phyloP scores from a whole-genome alignment of 495 filamentous ascomycete species.

The Xylaria acuta region DNA sequence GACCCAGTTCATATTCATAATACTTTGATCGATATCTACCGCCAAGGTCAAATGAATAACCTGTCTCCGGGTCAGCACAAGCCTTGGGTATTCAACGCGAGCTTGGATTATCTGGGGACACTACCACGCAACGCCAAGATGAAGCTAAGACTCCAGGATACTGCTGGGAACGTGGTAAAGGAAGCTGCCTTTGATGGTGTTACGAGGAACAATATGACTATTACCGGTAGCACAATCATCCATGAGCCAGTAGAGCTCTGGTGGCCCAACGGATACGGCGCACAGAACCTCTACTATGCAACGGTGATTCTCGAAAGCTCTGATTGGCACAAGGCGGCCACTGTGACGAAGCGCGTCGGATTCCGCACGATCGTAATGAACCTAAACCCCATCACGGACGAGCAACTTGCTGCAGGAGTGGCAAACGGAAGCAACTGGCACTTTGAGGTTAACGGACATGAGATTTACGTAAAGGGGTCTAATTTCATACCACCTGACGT shows the following conservation, averaged over 20 bases:
- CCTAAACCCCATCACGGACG: constrained; percentile 62
- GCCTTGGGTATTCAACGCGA: constrained; percentile 74
- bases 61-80: constrained; percentile 64
- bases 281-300: constrained; percentile 65
- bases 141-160: constrained; percentile 61
- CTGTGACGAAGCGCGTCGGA: constrained; percentile 63
- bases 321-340: constrained; percentile 46
- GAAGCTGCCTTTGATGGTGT: constrained; percentile 57
- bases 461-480: constrained; percentile 71
- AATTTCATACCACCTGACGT: constrained; percentile 72
- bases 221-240: constrained; percentile 59
- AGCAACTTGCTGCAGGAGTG: constrained; percentile 59
- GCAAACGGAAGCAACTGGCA: constrained; percentile 67
- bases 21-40: constrained; percentile 65
- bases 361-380: constrained; percentile 75
- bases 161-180: constrained; percentile 42
- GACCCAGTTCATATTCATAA: constrained; percentile 62
- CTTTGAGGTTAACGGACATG: constrained; percentile 71
- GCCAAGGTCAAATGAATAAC: constrained; percentile 65
- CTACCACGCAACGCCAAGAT: constrained; percentile 57
- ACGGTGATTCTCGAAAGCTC: constrained; percentile 55
- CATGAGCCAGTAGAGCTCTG: constrained; percentile 60
- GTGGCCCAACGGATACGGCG: constrained; percentile 68
- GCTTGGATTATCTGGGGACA: constrained; percentile 65
- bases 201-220: constrained; percentile 50